Conservation (phyloP, 2,329 filamentous ascomycete genomes). For the Diaporthe eres region DNA sequence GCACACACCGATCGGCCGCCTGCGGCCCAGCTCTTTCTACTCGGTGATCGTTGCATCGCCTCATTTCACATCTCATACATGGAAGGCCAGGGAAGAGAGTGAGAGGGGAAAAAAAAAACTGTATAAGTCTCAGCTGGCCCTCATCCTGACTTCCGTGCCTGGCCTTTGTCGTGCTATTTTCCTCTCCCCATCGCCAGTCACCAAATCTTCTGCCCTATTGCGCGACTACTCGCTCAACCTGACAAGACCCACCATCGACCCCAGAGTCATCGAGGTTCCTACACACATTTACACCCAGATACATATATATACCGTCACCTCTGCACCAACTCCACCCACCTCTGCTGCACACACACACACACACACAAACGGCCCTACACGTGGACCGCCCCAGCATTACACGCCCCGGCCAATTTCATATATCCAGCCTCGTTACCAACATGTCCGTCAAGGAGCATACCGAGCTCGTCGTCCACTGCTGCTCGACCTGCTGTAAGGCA, state of each 20-base stretch:
- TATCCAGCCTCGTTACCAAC: background rate
- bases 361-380: background rate
- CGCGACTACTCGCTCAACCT: background rate
- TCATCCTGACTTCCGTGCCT: background rate
- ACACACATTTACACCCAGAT: conserved; percentile 13
- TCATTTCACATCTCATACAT: conserved; percentile 32
- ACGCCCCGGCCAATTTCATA: background rate
- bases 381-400: background rate
- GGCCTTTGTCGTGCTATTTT: background rate
- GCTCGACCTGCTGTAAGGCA: conserved; percentile 66
- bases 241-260: background rate
- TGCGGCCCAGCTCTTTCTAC: conserved; percentile 11
- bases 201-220: conserved; percentile 6
- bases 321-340: background rate
- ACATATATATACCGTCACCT: conserved; percentile 11
- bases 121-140: conserved; percentile 35
- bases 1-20: conserved; percentile 32
- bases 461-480: conserved; percentile 64
- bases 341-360: conserved; percentile 1
- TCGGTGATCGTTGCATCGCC: conserved; percentile 33
- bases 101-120: background rate
- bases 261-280: background rate
- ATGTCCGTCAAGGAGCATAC: conserved; percentile 61
- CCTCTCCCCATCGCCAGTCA: conserved; percentile 13
- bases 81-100: background rate